These are phyloP conservation scores for Achaetomiella virescens DNA, from an alignment of 495 filamentous ascomycete species.

Conservation along the genomic window DNA sequence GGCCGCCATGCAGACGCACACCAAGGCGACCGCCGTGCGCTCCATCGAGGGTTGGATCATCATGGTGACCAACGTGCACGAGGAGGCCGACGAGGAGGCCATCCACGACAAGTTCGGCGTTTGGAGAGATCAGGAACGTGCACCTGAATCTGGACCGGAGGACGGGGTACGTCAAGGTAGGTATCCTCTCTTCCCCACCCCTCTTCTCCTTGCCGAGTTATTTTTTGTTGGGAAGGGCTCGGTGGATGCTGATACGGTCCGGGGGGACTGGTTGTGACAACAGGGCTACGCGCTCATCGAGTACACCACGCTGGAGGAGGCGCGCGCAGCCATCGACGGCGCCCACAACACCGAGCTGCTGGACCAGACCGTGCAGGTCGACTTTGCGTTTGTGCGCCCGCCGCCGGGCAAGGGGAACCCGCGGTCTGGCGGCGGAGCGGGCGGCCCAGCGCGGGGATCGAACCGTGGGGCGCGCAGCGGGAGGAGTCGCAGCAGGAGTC, in stretches of 20 bases:
- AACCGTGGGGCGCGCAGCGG: conserved; percentile 39
- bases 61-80: conserved; percentile 93
- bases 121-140: conserved; percentile 95
- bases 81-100: conserved; percentile 95
- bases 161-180: conserved; percentile 96
- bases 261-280: neutral
- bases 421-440: conserved; percentile 44
- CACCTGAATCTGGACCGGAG: conserved; percentile 90
- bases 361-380: conserved; percentile 85
- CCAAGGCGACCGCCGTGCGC: conserved; percentile 84
- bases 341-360: conserved; percentile 77
- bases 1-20: conserved; percentile 63
- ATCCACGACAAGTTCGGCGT: conserved; percentile 87
- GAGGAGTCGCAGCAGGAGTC: conserved; percentile 39
- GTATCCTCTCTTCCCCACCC: conserved; percentile 18
- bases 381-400: conserved; percentile 95
- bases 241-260: neutral
- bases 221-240: neutral
- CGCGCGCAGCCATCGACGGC: conserved; percentile 76
- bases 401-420: conserved; percentile 62
- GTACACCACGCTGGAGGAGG: conserved; percentile 82
- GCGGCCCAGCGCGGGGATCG: conserved; percentile 33
- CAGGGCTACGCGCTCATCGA: conserved; percentile 93
- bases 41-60: conserved; percentile 99
- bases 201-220: neutral